These are phyloP conservation scores for Penicillium digitatum DNA, from an alignment of 2,329 filamentous ascomycete genomes.

Conservation along the genomic window DNA sequence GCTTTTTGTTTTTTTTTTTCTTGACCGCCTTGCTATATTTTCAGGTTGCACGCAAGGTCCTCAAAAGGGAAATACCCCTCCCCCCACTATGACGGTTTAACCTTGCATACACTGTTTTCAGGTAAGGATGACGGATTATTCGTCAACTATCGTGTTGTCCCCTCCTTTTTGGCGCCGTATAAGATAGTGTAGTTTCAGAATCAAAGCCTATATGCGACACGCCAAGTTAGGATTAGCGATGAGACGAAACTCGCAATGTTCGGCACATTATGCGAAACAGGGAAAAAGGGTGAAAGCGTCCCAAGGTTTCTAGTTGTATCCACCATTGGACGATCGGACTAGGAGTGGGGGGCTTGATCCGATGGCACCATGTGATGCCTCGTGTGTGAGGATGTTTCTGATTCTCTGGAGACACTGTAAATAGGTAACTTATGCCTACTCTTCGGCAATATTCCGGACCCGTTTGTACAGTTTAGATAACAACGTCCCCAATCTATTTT, in stretches of 20 bases:
- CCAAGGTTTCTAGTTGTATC: background rate
- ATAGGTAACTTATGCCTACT: background rate
- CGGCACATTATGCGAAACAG: background rate
- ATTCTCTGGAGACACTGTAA: background rate
- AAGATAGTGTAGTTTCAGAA: constrained; percentile 1
- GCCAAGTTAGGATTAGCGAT: background rate
- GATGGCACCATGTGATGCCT: background rate
- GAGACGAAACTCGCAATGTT: background rate
- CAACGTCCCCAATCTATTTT: background rate
- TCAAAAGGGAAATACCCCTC: background rate
- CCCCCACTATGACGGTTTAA: background rate
- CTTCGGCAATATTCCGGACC: background rate
- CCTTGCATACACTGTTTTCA: background rate
- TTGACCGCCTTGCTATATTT: background rate
- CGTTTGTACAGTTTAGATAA: background rate
- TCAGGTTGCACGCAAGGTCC: background rate
- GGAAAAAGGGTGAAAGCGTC: background rate
- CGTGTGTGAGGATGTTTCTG: background rate
- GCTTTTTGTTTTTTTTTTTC: background rate
- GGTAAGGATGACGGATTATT: background rate
- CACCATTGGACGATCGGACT: constrained; percentile 6
- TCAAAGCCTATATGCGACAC: background rate
- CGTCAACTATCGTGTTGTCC: background rate
- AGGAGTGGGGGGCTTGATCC: background rate
- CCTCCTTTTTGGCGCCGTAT: background rate